Evolutionary conservation across 805 yeast genomes (phyloP), one percentile per base, ranked within the genome.

Genomic region (Groenewaldozyma tartarivorans): DNA sequence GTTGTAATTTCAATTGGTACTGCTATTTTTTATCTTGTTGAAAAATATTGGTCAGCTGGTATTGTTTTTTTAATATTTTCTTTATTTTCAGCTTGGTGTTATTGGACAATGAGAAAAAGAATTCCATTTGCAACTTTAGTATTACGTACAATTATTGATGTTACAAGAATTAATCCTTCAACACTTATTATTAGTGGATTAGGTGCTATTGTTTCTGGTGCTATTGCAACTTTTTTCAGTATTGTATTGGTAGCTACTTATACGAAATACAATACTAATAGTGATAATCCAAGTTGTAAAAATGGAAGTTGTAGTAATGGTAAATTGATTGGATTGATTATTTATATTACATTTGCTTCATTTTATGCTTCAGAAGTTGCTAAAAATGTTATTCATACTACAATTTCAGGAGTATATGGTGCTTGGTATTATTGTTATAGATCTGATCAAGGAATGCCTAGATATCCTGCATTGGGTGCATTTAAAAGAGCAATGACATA

Each of bases 361-460:
- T 87, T 74, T 57, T 81, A 76, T 58, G 74, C 86, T 45, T 73
- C 92, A 21, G 96, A 86, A 61, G 92, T 87, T 16, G 67, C 84
- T 43, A 77, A 79, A 61, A 86, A 83, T 52, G 69, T 83, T 13
- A 78, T 86, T 29, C 94, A 88, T 55, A 82, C 81, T 18, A 75
- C 87, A 1, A 77, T 85, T 36, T 71, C 90, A 19, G 95, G 95
- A 20, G 76, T 86, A 16, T 88, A 74, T 57, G 96, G 96, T 6
- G 74, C 90, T 5, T 88, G 96, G 96, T 87, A 84, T 61, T 88
- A 85, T 61, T 72, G 82, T 60, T 72, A 81, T 16, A 68, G 69
- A 41, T 74, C 86, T 9, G 86, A 79, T 56, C 81, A 80, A 57
- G 87, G 87, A 2, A 79, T 75, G 65, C 95, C 95, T 24, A 69